Conservation (phyloP, 495 filamentous ascomycete species). For the Bacidia rubella region DNA sequence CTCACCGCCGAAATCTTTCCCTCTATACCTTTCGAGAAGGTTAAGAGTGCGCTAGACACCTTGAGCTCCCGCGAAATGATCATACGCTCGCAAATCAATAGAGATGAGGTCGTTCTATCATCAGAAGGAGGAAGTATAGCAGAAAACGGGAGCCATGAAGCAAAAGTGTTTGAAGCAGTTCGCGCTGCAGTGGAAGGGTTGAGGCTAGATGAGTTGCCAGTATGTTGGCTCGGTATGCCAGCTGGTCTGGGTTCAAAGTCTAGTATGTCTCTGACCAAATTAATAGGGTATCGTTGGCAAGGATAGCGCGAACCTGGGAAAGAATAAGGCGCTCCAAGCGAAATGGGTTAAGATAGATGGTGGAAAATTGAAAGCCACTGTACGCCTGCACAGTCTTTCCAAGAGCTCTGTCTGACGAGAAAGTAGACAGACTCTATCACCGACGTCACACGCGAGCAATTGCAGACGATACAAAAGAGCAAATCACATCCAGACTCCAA, state of each 20-base stretch:
- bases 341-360: constrained; percentile 91
- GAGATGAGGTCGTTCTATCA: constrained; percentile 66
- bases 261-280: not conserved
- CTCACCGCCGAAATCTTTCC: constrained; percentile 68
- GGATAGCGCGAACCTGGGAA: constrained; percentile 77
- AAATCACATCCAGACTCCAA: constrained; percentile 57
- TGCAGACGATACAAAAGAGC: constrained; percentile 55
- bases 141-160: constrained; percentile 83
- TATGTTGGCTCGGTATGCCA: constrained; percentile 24
- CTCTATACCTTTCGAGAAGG: constrained; percentile 46
- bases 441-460: constrained; percentile 62
- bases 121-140: constrained; percentile 66
- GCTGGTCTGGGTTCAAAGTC: constrained; percentile 6
- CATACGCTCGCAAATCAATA: constrained; percentile 65
- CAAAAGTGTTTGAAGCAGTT: constrained; percentile 82
- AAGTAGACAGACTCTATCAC: constrained; percentile 50
- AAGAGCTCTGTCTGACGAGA: not conserved
- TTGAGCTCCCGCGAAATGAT: constrained; percentile 77
- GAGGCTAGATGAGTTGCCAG: constrained; percentile 61
- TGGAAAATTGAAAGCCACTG: constrained; percentile 41
- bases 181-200: constrained; percentile 62
- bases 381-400: not conserved
- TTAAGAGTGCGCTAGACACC: constrained; percentile 81
- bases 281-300: constrained; percentile 59
- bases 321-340: constrained; percentile 89